Percentiles rank a stretch among this genome's conserved stretches.
Conservation (phyloP, 148 eudicot species). For the Mesembryanthemum crystallinum region DNA sequence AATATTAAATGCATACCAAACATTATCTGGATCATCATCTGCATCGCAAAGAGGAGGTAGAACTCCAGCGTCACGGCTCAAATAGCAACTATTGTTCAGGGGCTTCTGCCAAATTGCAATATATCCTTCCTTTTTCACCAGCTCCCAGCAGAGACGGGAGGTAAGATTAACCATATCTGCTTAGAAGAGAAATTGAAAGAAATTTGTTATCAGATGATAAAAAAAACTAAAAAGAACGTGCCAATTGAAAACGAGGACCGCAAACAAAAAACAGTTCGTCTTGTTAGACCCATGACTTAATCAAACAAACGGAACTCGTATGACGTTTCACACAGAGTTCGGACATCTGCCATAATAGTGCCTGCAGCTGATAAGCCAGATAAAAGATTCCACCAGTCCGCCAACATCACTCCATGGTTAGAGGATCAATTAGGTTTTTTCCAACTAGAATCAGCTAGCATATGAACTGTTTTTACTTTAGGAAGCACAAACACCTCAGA, state of each 20-base stretch:
- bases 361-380: background rate
- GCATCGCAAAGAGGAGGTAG: constrained; percentile 75
- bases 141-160: constrained; percentile 83
- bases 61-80: constrained; percentile 60
- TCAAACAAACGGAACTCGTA: background rate
- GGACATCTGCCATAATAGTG: too few relatives aligned
- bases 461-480: background rate
- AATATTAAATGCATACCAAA: constrained; percentile 55
- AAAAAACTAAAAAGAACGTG: background rate
- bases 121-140: constrained; percentile 91
- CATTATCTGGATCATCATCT: constrained; percentile 81
- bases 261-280: background rate
- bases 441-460: background rate
- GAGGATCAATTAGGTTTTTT: background rate
- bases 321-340: background rate
- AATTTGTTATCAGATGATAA: constrained; percentile 2
- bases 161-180: constrained; percentile 91
- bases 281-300: background rate
- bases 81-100: constrained; percentile 77
- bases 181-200: constrained; percentile 12
- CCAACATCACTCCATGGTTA: background rate
- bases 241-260: background rate
- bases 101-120: constrained; percentile 99
- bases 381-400: background rate
- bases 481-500: too few relatives aligned